Percentiles rank a stretch among this genome's conserved stretches.
phyloP scores from a whole-genome alignment of 768 basidiomycete genomes.

The Amanita polypyramis region DNA sequence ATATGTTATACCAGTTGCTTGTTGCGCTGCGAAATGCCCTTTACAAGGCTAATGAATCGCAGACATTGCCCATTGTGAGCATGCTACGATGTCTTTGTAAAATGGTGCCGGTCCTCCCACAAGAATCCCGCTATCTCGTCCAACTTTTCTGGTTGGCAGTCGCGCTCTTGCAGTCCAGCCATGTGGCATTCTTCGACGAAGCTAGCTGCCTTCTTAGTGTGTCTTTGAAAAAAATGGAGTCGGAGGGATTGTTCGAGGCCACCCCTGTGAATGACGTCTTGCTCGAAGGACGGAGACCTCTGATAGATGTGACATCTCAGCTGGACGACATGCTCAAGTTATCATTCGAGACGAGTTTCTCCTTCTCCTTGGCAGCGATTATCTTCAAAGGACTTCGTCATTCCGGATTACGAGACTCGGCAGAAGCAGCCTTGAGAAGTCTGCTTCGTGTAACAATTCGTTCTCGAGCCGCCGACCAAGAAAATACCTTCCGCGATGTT shows the following conservation, averaged over 20 bases:
- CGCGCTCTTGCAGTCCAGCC: conserved; percentile 69
- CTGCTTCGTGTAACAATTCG: conserved; percentile 52
- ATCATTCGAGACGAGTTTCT: conserved; percentile 70
- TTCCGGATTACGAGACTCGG: conserved; percentile 47
- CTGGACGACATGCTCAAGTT: conserved; percentile 65
- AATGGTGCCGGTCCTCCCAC: conserved; percentile 59
- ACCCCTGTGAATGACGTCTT: conserved; percentile 44
- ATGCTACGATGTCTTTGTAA: conserved; percentile 84
- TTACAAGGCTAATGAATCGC: conserved; percentile 52
- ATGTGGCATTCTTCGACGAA: conserved; percentile 59
- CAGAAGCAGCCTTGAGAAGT: conserved; percentile 50
- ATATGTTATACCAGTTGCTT: conserved; percentile 87
- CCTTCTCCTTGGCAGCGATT: conserved; percentile 72
- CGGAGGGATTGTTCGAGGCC: conserved; percentile 46
- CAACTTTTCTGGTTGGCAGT: conserved; percentile 86
- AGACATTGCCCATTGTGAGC: conserved; percentile 66
- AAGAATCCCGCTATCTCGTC: conserved; percentile 60
- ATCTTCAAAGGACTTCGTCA: conserved; percentile 84
- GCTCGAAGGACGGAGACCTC: conserved; percentile 47
- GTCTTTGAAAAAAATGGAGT: conserved; percentile 54
- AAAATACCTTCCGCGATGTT: conserved; percentile 43
- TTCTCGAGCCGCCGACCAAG: conserved; percentile 29
- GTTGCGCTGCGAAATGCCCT: conserved; percentile 76
- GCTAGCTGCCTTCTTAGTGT: conserved; percentile 58
- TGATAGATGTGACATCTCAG: conserved; percentile 62